A percentile compares a stretch with the other conserved stretches of the same genome.
These are phyloP conservation scores for Pseudogymnoascus sp. DNA, from an alignment of 2,329 filamentous ascomycete species.

Conservation along the genomic window DNA sequence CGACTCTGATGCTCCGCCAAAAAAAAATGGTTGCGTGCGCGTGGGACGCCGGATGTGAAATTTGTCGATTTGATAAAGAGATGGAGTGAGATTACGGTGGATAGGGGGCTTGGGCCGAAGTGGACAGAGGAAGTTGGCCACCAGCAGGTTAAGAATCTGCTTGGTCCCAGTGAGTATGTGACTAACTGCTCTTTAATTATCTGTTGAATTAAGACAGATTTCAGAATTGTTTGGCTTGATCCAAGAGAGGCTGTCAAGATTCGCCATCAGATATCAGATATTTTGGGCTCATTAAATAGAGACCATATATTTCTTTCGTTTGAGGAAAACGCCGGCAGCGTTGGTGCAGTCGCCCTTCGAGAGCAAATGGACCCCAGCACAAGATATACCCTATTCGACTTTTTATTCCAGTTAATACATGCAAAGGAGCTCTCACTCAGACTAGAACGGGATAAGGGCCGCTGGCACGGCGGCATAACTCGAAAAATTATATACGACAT, in stretches of 20 bases:
- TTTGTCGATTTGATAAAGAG: background rate
- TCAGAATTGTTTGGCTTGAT: background rate
- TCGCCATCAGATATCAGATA: background rate
- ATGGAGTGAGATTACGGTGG: background rate
- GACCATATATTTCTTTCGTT: background rate
- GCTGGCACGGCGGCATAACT: background rate
- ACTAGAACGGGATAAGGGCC: background rate
- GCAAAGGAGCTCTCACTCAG: background rate
- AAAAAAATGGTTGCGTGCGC: background rate
- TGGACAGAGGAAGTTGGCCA: background rate
- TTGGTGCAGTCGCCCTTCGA: background rate
- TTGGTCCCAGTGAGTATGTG: background rate
- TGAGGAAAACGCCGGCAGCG: background rate
- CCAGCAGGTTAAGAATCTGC: background rate
- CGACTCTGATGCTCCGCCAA: background rate
- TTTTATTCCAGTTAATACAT: background rate
- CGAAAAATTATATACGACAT: background rate
- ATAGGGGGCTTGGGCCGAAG: background rate
- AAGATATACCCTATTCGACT: background rate
- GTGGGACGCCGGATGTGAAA: background rate
- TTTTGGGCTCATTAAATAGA: background rate
- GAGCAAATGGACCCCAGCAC: background rate
- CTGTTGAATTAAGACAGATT: background rate
- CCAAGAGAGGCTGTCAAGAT: background rate
- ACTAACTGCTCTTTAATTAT: background rate